Evolutionary conservation across 192 early-diverging fungal species (phyloP).

Genomic region (Kappamyces sp.): DNA sequence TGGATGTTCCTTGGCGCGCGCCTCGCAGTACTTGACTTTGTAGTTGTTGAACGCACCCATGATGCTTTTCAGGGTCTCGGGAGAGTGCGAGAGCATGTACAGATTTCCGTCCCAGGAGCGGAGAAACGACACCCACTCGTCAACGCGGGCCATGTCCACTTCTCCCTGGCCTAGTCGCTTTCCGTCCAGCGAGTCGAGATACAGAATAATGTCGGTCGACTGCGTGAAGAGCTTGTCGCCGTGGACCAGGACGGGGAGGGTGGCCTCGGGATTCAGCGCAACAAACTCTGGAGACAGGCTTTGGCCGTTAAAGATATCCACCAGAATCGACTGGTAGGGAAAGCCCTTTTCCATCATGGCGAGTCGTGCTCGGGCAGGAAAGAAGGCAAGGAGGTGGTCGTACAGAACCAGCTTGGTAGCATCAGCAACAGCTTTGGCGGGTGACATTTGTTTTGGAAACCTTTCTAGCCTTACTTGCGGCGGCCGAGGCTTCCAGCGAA

Average conservation of each 20-base stretch:
- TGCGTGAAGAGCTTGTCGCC: constrained; percentile 14
- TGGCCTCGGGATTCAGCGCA: constrained; percentile 12
- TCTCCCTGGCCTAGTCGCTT: constrained; percentile 11
- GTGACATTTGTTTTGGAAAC: too few species aligned
- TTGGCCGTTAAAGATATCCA: constrained; percentile 18
- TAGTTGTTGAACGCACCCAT: constrained; percentile 3
- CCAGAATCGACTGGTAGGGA: background rate
- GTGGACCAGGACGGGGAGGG: constrained; percentile 15
- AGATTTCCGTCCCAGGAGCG: constrained; percentile 19
- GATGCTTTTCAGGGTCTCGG: background rate
- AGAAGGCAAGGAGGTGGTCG: constrained; percentile 17
- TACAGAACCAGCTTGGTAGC: constrained; percentile 1
- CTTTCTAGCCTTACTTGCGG: too few species aligned
- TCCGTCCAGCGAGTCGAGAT: constrained; percentile 16
- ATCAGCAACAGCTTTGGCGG: too few species aligned
- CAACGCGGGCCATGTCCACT: background rate
- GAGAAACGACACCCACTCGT: constrained; percentile 11
- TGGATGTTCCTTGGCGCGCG: constrained; percentile 13
- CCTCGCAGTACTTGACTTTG: constrained; percentile 1
- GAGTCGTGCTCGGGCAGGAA: constrained; percentile 17
- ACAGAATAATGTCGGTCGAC: constrained; percentile 15
- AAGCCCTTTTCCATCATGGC: constrained; percentile 12
- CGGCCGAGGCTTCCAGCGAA: too few species aligned
- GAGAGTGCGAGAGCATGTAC: background rate
- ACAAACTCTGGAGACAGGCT: constrained; percentile 11